phyloP scores from a whole-genome alignment of 148 eudicot species.

The Cornus suecica region DNA sequence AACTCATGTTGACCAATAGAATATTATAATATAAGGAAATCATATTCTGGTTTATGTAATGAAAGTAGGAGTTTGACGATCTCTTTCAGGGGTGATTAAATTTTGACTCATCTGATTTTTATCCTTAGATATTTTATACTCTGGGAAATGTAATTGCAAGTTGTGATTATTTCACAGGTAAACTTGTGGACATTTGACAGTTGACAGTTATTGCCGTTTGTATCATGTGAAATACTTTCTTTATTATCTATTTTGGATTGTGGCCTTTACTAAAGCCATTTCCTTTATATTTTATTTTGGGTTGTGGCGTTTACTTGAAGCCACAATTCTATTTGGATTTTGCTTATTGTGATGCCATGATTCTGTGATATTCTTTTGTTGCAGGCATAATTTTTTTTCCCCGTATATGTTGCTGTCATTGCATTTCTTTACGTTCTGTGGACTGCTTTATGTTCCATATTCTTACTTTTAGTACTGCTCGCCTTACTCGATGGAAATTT shows the following conservation, averaged over 20 bases:
- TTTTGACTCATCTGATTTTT: background rate
- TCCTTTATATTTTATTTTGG: background rate
- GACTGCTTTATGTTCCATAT: background rate
- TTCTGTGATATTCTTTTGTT: background rate
- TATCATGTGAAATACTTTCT: background rate
- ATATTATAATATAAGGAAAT: background rate
- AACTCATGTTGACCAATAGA: background rate
- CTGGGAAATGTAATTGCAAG: background rate
- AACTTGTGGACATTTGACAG: background rate
- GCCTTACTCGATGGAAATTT: slow-evolving; percentile 23
- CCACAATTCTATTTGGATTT: background rate
- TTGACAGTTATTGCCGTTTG: background rate
- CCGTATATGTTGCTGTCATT: background rate
- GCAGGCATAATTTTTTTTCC: background rate
- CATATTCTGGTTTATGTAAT: background rate
- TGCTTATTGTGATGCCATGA: too few relatives aligned
- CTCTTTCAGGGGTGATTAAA: background rate
- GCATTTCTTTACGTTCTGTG: background rate
- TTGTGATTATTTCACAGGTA: background rate
- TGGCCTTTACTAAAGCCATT: too few relatives aligned
- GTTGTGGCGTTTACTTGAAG: background rate
- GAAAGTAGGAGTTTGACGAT: background rate
- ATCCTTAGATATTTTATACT: background rate
- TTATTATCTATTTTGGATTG: background rate
- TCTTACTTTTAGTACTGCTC: background rate